Base-by-base conservation (phyloP, 208 protist genomes). In the Leishmania guyanensis region DNA sequence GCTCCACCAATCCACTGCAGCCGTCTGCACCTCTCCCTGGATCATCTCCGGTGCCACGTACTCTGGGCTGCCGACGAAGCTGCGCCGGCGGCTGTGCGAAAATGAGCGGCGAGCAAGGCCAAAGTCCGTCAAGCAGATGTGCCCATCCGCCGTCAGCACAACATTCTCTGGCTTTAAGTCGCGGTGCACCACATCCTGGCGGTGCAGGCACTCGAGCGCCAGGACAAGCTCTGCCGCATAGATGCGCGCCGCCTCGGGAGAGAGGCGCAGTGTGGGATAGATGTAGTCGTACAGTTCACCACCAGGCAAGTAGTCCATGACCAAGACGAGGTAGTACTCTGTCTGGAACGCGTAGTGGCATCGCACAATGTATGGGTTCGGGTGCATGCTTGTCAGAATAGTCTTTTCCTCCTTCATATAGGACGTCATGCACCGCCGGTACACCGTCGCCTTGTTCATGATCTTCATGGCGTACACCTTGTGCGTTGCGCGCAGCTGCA, bases 1-100 rank as follows among this genome's bases (percentile, higher is more conserved):
- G 69, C 89, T 91, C 98, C 99, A 99, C 98, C 97, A 99, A 83
- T 99, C 99, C 20, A 99, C 90, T n/a, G 97, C 94, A 39, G 91
- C 94, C 50, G 97, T 98, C 87, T 99, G 96, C 8, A 86, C 86
- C 50, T 95, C 88, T 0, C 94, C 91, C 60, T 88, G 84, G 36
- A 99, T 89, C 60, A 96, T 95, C 86, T 99, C 97, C 2, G 98
- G 96, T 0, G 98, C 89, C 26, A 98, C 79, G 88, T 97, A 98
- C 82, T 96, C 89, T 22, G 96, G 88, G 64, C 93, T 98, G 36
- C 96, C 96, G 36, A 98, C 94, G 73, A 99, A 98, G 72, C 95
- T 98, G 75, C 92, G 83, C 3, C 91, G 91, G 20, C 89, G 89
- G 20, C 81, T 81, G 53, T 77, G 81, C 4, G 91, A 94, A 79